Evolutionary conservation across 345 rosid genomes (phyloP).

Genomic region (Pugionium dolabratum): DNA sequence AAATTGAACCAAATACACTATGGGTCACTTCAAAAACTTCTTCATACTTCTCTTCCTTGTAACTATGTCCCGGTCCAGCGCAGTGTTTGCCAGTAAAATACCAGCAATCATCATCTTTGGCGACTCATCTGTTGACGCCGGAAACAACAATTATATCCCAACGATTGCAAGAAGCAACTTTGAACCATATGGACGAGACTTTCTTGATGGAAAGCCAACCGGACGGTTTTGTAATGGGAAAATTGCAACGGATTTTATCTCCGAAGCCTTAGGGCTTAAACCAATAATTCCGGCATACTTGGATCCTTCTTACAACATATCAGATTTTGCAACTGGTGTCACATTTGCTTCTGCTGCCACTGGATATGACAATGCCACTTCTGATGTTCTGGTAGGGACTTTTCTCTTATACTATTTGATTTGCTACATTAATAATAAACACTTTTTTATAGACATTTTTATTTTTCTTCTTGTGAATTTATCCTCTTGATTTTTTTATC

Average conservation of each 20-base stretch:
- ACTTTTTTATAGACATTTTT: conserved; percentile 7
- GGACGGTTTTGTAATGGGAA: conserved; percentile 63
- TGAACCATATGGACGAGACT: conserved; percentile 63
- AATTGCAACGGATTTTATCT: conserved; percentile 55
- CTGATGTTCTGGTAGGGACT: conserved; percentile 50
- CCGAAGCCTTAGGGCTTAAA: conserved; percentile 54
- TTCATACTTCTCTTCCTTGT: conserved; percentile 25
- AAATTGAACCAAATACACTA: neutral
- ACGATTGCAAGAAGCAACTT: conserved; percentile 65
- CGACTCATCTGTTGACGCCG: conserved; percentile 62
- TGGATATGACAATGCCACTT: conserved; percentile 62
- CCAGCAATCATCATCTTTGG: conserved; percentile 65
- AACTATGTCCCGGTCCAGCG: neutral
- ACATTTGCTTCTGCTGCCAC: conserved; percentile 63
- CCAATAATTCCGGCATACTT: conserved; percentile 52
- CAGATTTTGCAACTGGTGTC: conserved; percentile 60
- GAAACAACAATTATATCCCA: conserved; percentile 57
- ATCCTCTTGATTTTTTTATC: too few relatives aligned
- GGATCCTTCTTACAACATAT: conserved; percentile 53
- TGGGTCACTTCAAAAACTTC: conserved; percentile 30
- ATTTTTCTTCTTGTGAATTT: too few relatives aligned
- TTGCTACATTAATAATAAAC: conserved; percentile 7
- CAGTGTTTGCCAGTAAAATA: conserved; percentile 34
- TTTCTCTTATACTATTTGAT: neutral
- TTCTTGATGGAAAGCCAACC: conserved; percentile 50